Evolutionary conservation across 1,284 basidiomycete genomes (phyloP).

Genomic region (Ganoderma lingzhi): DNA sequence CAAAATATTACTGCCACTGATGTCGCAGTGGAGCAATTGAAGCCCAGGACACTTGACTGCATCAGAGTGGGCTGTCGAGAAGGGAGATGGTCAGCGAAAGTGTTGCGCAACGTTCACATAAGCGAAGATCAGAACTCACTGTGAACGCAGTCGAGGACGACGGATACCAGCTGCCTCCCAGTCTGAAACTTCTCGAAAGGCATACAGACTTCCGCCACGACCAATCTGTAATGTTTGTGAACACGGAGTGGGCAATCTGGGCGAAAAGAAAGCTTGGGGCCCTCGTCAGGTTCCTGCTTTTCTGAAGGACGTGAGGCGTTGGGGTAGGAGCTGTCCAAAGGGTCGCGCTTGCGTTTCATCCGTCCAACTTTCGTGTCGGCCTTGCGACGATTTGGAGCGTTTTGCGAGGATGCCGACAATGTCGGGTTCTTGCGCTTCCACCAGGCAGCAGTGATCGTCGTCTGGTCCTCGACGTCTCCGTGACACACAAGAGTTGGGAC

Average conservation of each 20-base stretch:
- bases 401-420: too few relatives aligned
- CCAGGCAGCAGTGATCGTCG: not conserved
- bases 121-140: not conserved
- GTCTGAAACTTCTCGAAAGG: slow-evolving; percentile 10
- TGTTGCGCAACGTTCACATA: too few relatives aligned
- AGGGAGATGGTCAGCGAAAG: not conserved
- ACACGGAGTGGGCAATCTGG: not conserved
- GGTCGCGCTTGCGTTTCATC: too few relatives aligned
- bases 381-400: too few relatives aligned
- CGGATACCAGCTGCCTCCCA: slow-evolving; percentile 1
- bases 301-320: too few relatives aligned
- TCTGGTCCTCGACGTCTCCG: slow-evolving; percentile 8
- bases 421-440: too few relatives aligned
- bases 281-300: too few relatives aligned
- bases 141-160: slow-evolving; percentile 10
- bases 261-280: not conserved
- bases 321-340: too few relatives aligned
- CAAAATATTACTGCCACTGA: not conserved
- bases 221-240: not conserved
- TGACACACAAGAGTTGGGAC: slow-evolving; percentile 19
- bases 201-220: slow-evolving; percentile 13
- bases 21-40: not conserved
- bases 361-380: too few relatives aligned
- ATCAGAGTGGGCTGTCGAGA: not conserved
- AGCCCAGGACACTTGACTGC: not conserved